These are phyloP conservation scores for Psilocybe cyanescens DNA, from an alignment of 768 basidiomycete species.

Conservation along the genomic window DNA sequence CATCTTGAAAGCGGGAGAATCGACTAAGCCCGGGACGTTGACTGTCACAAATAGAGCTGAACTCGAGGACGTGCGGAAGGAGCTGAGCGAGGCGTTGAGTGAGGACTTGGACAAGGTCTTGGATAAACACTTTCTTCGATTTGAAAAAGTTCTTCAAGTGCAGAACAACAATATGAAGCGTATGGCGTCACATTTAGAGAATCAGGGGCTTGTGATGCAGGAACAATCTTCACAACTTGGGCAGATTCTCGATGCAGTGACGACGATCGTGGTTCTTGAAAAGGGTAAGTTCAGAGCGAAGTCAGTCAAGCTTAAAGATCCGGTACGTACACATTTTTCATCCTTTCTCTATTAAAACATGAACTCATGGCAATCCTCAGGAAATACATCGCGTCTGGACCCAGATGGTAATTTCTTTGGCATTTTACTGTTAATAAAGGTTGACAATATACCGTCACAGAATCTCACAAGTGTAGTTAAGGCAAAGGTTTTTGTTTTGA, in stretches of 20 bases:
- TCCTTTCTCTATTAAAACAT: background rate
- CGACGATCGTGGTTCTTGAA: slow-evolving; percentile 12
- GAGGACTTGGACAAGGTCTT: slow-evolving; percentile 15
- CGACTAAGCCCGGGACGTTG: background rate
- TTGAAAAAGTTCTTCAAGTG: slow-evolving; percentile 13
- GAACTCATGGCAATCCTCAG: background rate
- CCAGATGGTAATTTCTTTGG: slow-evolving; percentile 6
- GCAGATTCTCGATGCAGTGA: slow-evolving; percentile 10
- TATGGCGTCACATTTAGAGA: slow-evolving; percentile 7
- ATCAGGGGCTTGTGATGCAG: slow-evolving; percentile 11
- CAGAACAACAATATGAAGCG: slow-evolving; percentile 15
- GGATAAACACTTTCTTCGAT: slow-evolving; percentile 8
- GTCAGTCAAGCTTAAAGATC: slow-evolving; percentile 14
- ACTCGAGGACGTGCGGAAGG: slow-evolving; percentile 8
- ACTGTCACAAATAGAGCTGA: slow-evolving; percentile 1
- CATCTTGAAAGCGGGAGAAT: slow-evolving; percentile 26
- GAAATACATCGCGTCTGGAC: slow-evolving; percentile 14
- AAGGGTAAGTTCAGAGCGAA: slow-evolving; percentile 9
- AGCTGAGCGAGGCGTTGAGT: slow-evolving; percentile 6
- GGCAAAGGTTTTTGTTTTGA: slow-evolving; percentile 17
- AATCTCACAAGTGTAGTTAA: slow-evolving; percentile 11
- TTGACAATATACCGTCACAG: background rate
- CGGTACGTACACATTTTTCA: background rate
- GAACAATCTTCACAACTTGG: slow-evolving; percentile 3
- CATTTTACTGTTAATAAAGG: background rate